These are phyloP conservation scores for Vitis rotundifolia DNA, from an alignment of 164 flowering plant species.

Conservation along the genomic window DNA sequence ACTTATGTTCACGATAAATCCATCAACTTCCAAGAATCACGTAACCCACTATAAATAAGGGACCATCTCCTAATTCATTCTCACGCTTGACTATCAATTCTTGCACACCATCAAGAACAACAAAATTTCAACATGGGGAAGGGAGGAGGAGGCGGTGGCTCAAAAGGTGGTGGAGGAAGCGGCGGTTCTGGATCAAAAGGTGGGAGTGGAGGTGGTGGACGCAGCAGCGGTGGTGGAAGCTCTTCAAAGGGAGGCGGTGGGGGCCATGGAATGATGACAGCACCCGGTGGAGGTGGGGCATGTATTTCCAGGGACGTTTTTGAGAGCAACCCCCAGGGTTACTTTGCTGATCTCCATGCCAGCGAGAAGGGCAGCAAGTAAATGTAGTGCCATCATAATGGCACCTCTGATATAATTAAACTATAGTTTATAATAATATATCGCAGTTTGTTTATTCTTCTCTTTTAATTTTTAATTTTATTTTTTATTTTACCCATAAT, in stretches of 20 bases:
- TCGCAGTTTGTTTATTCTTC: no score
- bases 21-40: no score
- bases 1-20: no score
- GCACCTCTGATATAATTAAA: no score
- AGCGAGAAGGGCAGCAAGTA: neutral
- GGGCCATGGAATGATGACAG: neutral
- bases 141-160: slow-evolving; percentile 1
- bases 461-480: no score
- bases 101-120: no score
- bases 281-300: neutral
- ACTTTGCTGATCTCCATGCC: neutral
- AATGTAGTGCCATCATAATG: no score
- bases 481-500: no score
- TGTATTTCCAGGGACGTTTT: neutral
- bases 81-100: no score
- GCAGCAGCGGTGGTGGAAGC: neutral
- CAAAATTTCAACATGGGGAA: neutral
- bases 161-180: neutral
- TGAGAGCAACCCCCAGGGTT: neutral
- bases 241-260: neutral
- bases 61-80: no score
- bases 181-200: neutral
- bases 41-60: no score
- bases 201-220: neutral
- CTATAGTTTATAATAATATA: no score